Conservation (phyloP, 345 rosid genomes). For the Turritis glabra region DNA sequence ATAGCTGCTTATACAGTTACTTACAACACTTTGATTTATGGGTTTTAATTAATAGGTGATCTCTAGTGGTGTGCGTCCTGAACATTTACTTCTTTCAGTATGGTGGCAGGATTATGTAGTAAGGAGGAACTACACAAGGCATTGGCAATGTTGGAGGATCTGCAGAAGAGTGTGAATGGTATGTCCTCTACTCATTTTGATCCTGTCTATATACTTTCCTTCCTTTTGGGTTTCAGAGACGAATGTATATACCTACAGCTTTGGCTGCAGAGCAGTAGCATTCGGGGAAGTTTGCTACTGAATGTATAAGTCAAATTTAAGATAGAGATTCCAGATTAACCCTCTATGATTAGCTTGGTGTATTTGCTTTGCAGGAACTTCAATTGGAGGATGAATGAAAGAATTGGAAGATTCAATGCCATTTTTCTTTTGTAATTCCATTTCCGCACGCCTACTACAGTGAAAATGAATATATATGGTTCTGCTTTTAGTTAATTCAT, state of each 20-base stretch:
- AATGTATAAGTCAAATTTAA: neutral
- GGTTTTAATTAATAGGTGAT: neutral
- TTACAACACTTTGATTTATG: neutral
- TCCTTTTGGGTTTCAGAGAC: neutral
- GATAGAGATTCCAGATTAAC: neutral
- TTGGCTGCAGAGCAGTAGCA: neutral
- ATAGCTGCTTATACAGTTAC: neutral
- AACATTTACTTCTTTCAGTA: neutral
- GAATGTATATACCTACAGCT: neutral
- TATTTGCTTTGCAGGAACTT: slow-evolving; percentile 12
- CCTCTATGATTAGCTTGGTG: neutral
- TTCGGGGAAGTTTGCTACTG: neutral
- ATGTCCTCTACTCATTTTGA: neutral
- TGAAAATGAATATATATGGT: too few species aligned
- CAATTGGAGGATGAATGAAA: neutral
- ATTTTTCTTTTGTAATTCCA: neutral
- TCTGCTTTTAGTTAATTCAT: neutral
- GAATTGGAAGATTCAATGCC: neutral
- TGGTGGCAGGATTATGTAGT: neutral
- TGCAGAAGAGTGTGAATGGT: neutral
- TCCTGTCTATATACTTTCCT: neutral
- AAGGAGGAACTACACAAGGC: neutral
- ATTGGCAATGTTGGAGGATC: neutral
- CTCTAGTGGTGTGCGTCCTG: neutral
- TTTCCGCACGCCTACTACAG: neutral